Conservation (phyloP, 1,139 yeast genomes). For the Sugiyamaella grinbergsii region DNA sequence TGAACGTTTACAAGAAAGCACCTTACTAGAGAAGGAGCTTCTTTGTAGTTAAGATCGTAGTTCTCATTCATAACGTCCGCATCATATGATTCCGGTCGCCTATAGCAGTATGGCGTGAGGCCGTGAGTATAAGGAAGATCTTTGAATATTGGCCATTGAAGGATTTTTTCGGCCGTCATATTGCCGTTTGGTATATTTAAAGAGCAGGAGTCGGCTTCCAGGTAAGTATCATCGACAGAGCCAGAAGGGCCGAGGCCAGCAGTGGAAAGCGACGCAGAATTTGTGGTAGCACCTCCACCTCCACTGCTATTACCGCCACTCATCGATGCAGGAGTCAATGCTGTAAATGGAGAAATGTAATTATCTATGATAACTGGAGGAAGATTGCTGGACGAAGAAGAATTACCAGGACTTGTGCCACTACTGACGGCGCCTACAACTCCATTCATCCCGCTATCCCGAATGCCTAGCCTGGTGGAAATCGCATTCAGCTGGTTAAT, state of each 20-base stretch:
- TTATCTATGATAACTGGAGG: slow-evolving; percentile 11
- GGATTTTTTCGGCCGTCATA: slow-evolving; percentile 25
- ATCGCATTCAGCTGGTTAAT: slow-evolving; percentile 24
- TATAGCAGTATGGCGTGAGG: slow-evolving; percentile 13
- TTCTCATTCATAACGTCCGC: slow-evolving; percentile 20
- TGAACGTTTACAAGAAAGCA: slow-evolving; percentile 27
- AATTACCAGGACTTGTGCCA: neutral
- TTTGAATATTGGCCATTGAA: slow-evolving; percentile 26
- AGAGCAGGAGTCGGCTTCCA: slow-evolving; percentile 25
- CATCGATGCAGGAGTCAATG: slow-evolving; percentile 5
- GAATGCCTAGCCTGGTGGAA: slow-evolving; percentile 21
- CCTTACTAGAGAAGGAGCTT: slow-evolving; percentile 26
- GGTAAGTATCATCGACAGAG: slow-evolving; percentile 19
- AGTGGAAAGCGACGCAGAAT: slow-evolving; percentile 10
- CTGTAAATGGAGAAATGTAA: slow-evolving; percentile 9
- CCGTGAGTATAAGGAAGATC: slow-evolving; percentile 21
- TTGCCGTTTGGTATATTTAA: slow-evolving; percentile 25
- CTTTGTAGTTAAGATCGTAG: slow-evolving; percentile 21
- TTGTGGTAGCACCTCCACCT: neutral
- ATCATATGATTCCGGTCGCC: slow-evolving; percentile 22
- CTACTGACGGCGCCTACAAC: neutral
- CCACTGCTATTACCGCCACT: neutral
- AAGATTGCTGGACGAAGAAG: slow-evolving; percentile 1
- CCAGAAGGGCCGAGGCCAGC: slow-evolving; percentile 11
- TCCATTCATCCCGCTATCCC: slow-evolving; percentile 6